These are phyloP conservation scores for Solanum hybrid DNA, from an alignment of 305 asterid species.

Conservation along the genomic window DNA sequence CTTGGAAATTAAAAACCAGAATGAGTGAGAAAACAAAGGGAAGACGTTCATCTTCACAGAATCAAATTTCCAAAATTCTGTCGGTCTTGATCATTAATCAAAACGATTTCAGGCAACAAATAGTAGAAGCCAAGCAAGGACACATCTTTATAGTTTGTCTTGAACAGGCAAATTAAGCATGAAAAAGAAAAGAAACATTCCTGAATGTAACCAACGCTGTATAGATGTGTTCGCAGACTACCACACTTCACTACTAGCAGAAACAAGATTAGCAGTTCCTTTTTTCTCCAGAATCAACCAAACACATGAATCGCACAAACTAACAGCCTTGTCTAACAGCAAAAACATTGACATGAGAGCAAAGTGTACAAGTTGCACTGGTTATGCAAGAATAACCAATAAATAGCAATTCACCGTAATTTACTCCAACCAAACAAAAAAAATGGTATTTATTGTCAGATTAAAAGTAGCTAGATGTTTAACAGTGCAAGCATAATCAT, in stretches of 20 bases:
- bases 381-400: neutral
- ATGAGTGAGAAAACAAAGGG: neutral
- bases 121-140: neutral
- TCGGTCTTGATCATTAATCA: neutral
- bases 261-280: neutral
- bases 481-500: slow-evolving; percentile 2
- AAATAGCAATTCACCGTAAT: neutral
- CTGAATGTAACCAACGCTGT: neutral
- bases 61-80: neutral
- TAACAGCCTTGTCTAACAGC: neutral
- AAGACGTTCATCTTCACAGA: neutral
- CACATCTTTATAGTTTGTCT: neutral
- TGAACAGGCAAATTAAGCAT: neutral
- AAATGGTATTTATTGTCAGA: slow-evolving; percentile 16
- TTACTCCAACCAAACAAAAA: neutral
- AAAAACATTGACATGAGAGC: neutral
- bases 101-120: neutral
- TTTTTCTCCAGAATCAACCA: neutral
- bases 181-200: neutral
- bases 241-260: no score
- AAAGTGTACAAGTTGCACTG: neutral
- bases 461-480: slow-evolving; percentile 6
- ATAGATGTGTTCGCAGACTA: neutral
- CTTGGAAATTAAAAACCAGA: neutral
- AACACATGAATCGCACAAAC: neutral